Evolutionary conservation across 495 filamentous ascomycete species (phyloP).

Genomic region (Tirmania nivea): DNA sequence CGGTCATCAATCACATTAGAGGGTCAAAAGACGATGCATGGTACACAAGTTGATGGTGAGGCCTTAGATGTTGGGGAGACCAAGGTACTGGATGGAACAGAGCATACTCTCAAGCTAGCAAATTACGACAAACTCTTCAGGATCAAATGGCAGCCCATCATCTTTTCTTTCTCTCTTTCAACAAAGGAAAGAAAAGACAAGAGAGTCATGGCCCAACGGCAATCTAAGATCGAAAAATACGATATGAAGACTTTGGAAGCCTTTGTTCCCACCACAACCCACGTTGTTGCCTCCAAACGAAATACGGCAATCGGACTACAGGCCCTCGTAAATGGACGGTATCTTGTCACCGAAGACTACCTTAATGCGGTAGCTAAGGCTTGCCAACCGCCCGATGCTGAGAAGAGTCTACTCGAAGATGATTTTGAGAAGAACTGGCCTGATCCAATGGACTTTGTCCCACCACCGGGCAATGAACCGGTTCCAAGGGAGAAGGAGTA

Average conservation of each 20-base stretch:
- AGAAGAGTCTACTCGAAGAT: constrained; percentile 41
- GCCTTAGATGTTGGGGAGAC: constrained; percentile 35
- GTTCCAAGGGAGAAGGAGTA: constrained; percentile 35
- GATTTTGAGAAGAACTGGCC: constrained; percentile 77
- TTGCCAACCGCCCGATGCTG: constrained; percentile 19
- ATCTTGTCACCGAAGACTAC: constrained; percentile 58
- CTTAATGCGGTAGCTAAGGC: constrained; percentile 52
- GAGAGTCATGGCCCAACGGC: constrained; percentile 38
- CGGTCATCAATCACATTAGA: constrained; percentile 43
- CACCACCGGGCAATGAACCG: constrained; percentile 54
- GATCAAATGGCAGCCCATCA: constrained; percentile 60
- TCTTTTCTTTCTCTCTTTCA: constrained; percentile 65
- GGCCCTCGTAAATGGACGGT: constrained; percentile 64
- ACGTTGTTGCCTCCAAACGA: constrained; percentile 71
- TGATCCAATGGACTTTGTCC: constrained; percentile 44
- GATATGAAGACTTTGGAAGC: constrained; percentile 67
- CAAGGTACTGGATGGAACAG: constrained; percentile 25
- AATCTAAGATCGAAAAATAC: constrained; percentile 46
- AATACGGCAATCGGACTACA: constrained; percentile 74
- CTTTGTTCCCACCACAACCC: constrained; percentile 57
- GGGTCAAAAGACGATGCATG: constrained; percentile 55
- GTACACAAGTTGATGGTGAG: constrained; percentile 54
- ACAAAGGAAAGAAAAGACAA: constrained; percentile 48
- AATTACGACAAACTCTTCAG: constrained; percentile 40
- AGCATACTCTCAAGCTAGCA: constrained; percentile 47